Percentiles rank a stretch among this genome's conserved stretches.
Conservation (phyloP, 2,329 filamentous ascomycete species). For the Colletotrichum nymphaeae region DNA sequence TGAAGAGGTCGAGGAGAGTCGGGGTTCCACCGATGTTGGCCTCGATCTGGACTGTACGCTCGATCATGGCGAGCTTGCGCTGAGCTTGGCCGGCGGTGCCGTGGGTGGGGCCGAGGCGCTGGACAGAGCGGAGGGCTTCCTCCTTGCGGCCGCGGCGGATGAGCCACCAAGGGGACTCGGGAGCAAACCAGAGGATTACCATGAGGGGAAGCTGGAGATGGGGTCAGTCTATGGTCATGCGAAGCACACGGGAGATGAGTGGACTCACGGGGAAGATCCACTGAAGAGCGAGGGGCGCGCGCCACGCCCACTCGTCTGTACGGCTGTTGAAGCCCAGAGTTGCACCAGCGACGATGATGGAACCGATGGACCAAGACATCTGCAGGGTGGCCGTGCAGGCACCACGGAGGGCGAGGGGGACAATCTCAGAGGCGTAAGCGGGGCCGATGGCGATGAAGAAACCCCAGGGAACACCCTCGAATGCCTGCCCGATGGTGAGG, state of each 20-base stretch:
- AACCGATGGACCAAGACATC: conserved; percentile 73
- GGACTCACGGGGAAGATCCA: conserved; percentile 63
- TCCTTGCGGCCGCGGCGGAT: conserved; percentile 58
- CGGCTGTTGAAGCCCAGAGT: conserved; percentile 62
- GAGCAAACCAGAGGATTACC: conserved; percentile 61
- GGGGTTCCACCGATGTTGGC: conserved; percentile 53
- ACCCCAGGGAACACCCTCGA: conserved; percentile 72
- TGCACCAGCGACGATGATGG: conserved; percentile 67
- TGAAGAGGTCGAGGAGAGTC: conserved; percentile 62
- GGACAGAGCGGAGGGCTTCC: conserved; percentile 56
- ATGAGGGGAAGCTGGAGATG: conserved; percentile 57
- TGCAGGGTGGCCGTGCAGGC: conserved; percentile 70
- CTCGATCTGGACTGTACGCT: conserved; percentile 66
- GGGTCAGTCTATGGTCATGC: neutral
- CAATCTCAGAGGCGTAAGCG: conserved; percentile 70
- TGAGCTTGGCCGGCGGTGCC: conserved; percentile 44
- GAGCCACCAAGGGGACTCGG: conserved; percentile 66
- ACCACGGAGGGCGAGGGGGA: conserved; percentile 66
- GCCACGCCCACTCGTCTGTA: conserved; percentile 45
- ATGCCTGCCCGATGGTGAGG: conserved; percentile 62
- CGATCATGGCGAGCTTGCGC: conserved; percentile 67
- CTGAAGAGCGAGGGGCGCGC: conserved; percentile 66
- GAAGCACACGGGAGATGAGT: accelerated
- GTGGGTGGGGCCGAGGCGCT: conserved; percentile 53
- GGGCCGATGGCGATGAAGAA: conserved; percentile 73